phyloP scores from a whole-genome alignment of 1,284 basidiomycete genomes.

The Ganoderma leucocontextum region DNA sequence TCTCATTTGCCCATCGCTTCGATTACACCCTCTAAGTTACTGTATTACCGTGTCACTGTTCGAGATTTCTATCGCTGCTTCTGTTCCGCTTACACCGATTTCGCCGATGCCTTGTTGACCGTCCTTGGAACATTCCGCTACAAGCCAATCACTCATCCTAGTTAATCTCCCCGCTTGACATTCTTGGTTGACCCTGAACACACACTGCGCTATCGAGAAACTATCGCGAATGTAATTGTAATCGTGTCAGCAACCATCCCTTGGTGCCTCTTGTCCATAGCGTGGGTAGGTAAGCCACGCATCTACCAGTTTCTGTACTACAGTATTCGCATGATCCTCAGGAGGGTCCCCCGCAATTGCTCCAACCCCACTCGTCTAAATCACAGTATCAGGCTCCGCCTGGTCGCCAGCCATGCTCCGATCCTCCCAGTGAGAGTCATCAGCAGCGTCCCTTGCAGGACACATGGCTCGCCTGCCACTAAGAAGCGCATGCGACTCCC shows the following conservation, averaged over 20 bases:
- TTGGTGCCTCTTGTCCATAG: too few relatives aligned
- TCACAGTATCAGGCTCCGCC: too few relatives aligned
- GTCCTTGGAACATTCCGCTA: background rate
- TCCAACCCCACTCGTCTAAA: too few relatives aligned
- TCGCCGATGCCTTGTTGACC: background rate
- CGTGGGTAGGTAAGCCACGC: too few relatives aligned
- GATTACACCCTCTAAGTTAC: background rate
- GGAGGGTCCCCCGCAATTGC: too few relatives aligned
- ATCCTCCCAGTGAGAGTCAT: background rate
- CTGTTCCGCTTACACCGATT: background rate
- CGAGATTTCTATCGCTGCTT: background rate
- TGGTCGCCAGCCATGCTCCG: background rate
- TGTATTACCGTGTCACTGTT: background rate
- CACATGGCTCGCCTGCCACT: background rate
- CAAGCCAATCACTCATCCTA: background rate
- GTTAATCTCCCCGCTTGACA: too few relatives aligned
- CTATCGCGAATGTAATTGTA: too few relatives aligned
- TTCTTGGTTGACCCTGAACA: background rate
- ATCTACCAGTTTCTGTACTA: too few relatives aligned
- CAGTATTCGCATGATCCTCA: too few relatives aligned
- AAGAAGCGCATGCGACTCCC: background rate
- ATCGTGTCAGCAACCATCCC: too few relatives aligned
- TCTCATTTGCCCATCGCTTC: background rate
- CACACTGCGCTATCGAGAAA: background rate
- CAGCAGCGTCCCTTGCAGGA: background rate